Conservation (phyloP, 192 early-diverging fungal genomes). For the Phycomyces nitens region DNA sequence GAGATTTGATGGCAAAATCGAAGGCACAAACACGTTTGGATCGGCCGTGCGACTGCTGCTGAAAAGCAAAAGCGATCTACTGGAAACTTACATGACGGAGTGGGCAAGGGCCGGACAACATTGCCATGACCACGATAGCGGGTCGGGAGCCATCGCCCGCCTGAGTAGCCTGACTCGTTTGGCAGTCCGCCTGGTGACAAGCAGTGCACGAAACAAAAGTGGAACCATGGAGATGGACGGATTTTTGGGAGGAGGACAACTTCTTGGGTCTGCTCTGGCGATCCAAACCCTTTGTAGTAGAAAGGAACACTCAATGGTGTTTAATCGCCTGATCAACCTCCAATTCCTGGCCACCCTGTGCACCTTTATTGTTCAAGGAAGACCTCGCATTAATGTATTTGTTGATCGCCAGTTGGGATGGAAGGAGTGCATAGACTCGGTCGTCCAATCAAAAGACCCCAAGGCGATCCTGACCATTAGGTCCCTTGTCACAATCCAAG, state of each 20-base stretch:
- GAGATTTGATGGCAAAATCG: slow-evolving; percentile 22
- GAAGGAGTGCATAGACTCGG: slow-evolving; percentile 4
- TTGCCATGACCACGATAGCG: too few relatives aligned
- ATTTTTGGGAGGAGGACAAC: slow-evolving; percentile 19
- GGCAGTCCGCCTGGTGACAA: background rate
- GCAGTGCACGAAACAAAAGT: background rate
- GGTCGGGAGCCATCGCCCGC: background rate
- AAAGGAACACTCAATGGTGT: background rate
- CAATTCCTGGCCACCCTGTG: slow-evolving; percentile 13
- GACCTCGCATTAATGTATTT: slow-evolving; percentile 2
- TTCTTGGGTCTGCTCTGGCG: slow-evolving; percentile 15
- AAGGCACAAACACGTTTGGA: slow-evolving; percentile 18
- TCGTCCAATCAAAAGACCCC: slow-evolving; percentile 12
- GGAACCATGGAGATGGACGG: slow-evolving; percentile 12
- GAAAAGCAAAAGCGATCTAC: slow-evolving; percentile 18
- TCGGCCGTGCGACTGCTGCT: slow-evolving; percentile 13
- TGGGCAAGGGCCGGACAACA: background rate
- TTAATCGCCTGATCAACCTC: background rate
- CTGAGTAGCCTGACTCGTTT: background rate
- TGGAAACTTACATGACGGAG: slow-evolving; percentile 14
- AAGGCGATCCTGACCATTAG: slow-evolving; percentile 11
- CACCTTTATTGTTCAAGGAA: slow-evolving; percentile 20
- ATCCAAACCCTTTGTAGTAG: slow-evolving; percentile 1
- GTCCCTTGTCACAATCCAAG: slow-evolving; percentile 2
- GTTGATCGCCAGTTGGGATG: background rate